Base-by-base conservation (phyloP, 495 filamentous ascomycete genomes). In the Xylaria cubensis region DNA sequence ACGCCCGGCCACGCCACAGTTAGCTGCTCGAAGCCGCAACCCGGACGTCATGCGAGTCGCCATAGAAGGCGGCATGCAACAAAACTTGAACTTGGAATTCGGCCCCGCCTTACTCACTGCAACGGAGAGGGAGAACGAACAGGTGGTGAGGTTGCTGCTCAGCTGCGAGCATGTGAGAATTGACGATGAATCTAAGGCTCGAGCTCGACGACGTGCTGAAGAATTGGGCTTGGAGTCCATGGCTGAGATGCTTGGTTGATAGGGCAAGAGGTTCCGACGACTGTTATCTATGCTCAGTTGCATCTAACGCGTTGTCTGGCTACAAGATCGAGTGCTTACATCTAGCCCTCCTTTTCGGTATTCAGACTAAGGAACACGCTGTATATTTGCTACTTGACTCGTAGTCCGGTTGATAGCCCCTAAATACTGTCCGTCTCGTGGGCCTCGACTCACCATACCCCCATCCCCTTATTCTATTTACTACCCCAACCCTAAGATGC, bases 91-190 rank as follows among this genome's bases (percentile, higher is more conserved):
- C 24, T 61, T 62, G 36, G 59, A 62, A 21, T 41, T 42, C 36
- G 59, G 59, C 36, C 9, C 34, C 36, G 59, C 59, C 32, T 62
- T 62, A 24, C 19, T 62, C 17, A 12, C 17, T 41, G 59, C 59
- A 39, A 62, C 36, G n/a, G 59, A 62, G 32, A 62, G 59, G 59
- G 59, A 62, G 59, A 62, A 62, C 36, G 59, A 62, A 42, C 34
- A 26, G 36, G 59, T 62, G 36, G 59, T 62, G 59, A 62, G 36
- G 36, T 26, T 62, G 59, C 59, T 62, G 36, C 59, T 62, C 59
- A 19, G 59, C 36, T 62, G 59, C 36, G 36, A 62, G 59, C 59
- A 62, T 42, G 36, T 62, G 36, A 62, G 7, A 13, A 62, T 62
- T 3, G 36, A 62, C 34, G 59, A 62, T 42, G 19, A 42, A 62